Conservation (phyloP, 1,284 basidiomycete species). For the Ganoderma multipileum region DNA sequence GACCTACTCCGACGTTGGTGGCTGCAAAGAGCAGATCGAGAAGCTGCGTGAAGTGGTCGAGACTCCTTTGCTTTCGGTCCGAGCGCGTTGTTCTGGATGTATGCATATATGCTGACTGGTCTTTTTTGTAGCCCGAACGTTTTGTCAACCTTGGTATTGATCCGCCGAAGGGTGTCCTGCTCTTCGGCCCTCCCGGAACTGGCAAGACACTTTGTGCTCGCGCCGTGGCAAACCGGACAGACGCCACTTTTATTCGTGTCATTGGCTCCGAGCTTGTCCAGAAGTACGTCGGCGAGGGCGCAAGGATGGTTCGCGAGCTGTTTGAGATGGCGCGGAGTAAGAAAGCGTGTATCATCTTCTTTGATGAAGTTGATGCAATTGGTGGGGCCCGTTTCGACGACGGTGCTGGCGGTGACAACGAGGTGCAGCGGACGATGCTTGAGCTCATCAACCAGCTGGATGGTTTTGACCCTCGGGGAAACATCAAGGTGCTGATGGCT, state of each 20-base stretch:
- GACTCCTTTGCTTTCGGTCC: constrained; percentile 84
- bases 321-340: constrained; percentile 99
- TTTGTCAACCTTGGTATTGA: constrained; percentile 99
- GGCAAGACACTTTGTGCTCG: constrained; percentile 99
- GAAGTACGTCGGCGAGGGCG: constrained; percentile 99
- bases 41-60: constrained; percentile 99
- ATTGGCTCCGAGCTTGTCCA: constrained; percentile 99
- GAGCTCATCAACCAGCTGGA: constrained; percentile 99
- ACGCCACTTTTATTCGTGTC: constrained; percentile 99
- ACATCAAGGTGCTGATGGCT: constrained; percentile 99
- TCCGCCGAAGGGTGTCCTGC: constrained; percentile 97
- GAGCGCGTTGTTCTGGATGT: not conserved
- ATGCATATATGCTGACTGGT: constrained; percentile 30
- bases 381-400: constrained; percentile 99
- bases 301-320: constrained; percentile 97
- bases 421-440: constrained; percentile 99
- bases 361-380: constrained; percentile 98
- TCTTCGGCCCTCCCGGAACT: constrained; percentile 97
- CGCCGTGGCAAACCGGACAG: constrained; percentile 98
- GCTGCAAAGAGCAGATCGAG: constrained; percentile 99
- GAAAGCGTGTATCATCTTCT: constrained; percentile 99
- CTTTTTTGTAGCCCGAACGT: constrained; percentile 81
- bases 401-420: constrained; percentile 98
- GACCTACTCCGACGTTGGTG: constrained; percentile 97
- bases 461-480: constrained; percentile 97